These are phyloP conservation scores for Falciphora oryzae DNA, from an alignment of 2,329 filamentous ascomycete species.

Conservation along the genomic window DNA sequence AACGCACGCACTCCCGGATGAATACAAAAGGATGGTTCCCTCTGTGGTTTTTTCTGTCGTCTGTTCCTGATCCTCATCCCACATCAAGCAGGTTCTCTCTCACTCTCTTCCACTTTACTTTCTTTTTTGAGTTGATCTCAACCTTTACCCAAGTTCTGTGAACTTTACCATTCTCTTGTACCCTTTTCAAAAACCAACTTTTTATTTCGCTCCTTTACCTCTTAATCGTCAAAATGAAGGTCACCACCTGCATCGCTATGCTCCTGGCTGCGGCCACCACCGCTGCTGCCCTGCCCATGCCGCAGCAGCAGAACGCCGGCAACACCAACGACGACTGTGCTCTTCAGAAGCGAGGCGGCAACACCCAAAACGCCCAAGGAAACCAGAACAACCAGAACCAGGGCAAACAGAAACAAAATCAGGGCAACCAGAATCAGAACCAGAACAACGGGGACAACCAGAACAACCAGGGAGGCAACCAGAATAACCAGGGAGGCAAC, in stretches of 20 bases:
- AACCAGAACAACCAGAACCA: constrained; percentile 7
- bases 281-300: constrained; percentile 4
- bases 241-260: constrained; percentile 1
- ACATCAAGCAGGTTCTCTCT: neutral
- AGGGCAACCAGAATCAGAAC: neutral
- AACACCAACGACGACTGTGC: constrained; percentile 2
- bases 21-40: neutral
- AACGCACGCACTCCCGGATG: neutral
- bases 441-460: constrained; percentile 8
- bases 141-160: constrained; percentile 10
- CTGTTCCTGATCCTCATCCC: neutral
- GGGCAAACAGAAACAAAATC: neutral
- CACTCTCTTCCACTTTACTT: neutral
- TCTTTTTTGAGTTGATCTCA: constrained; percentile 11
- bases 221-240: constrained; percentile 3
- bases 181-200: neutral
- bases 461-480: constrained; percentile 1
- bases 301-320: constrained; percentile 2
- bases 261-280: constrained; percentile 10
- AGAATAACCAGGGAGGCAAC: constrained; percentile 14
- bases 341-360: neutral
- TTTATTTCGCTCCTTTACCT: neutral
- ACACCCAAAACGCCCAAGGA: too few species aligned
- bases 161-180: constrained; percentile 4
- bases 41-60: neutral